Evolutionary conservation across 1,284 basidiomycete species (phyloP).

Genomic region (Irpex sp.): DNA sequence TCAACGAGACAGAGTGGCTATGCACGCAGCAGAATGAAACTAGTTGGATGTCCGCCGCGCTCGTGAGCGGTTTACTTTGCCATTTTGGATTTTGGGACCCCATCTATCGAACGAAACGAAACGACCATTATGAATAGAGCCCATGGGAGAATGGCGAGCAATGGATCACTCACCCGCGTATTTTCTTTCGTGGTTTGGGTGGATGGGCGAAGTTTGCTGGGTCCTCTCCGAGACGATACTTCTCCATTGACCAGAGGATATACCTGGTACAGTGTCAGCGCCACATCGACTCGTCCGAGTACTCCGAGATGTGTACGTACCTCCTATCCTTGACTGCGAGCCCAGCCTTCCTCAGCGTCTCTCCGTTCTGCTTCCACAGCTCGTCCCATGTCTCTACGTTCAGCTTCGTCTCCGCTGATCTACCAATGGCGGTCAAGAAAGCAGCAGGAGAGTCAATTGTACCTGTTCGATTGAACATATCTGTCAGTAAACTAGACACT

Average conservation of each 20-base stretch:
- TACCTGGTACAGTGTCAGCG: constrained; percentile 43
- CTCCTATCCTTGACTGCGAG: constrained; percentile 63
- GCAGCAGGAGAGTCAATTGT: constrained; percentile 46
- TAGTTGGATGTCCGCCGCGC: constrained; percentile 27
- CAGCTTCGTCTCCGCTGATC: constrained; percentile 59
- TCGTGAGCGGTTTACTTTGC: constrained; percentile 69
- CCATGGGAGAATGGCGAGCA: constrained; percentile 1
- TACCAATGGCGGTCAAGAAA: constrained; percentile 74
- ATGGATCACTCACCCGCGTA: constrained; percentile 59
- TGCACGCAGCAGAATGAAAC: no score
- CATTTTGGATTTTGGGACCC: constrained; percentile 70
- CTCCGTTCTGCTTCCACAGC: constrained; percentile 60
- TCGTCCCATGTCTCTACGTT: constrained; percentile 59
- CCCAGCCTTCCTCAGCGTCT: constrained; percentile 60
- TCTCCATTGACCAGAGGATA: constrained; percentile 80
- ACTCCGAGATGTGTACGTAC: constrained; percentile 30
- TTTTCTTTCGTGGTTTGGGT: constrained; percentile 63
- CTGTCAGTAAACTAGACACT: constrained; percentile 1
- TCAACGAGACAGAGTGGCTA: no score
- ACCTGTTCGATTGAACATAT: constrained; percentile 26
- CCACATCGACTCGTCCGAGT: background rate
- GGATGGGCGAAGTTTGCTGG: constrained; percentile 63
- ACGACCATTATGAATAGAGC: background rate
- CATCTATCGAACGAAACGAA: constrained; percentile 31
- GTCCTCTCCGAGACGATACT: constrained; percentile 57